Evolutionary conservation across 1,284 basidiomycete species (phyloP).

Genomic region (Irpex rosettiformis): DNA sequence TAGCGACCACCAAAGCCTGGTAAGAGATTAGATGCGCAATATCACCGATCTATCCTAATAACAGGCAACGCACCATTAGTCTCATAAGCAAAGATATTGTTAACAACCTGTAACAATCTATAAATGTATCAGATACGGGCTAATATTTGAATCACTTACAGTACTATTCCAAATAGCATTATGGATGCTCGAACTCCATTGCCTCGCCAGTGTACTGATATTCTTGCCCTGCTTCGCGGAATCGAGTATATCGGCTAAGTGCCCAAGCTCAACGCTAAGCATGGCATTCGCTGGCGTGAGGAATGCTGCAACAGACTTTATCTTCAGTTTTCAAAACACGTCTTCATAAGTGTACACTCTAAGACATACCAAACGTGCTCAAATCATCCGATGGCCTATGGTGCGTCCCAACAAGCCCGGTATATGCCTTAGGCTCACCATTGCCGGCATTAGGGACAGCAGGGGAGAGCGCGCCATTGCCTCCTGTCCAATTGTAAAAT

Average conservation of each 20-base stretch:
- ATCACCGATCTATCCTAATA: not conserved
- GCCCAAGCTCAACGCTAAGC: conserved; percentile 66
- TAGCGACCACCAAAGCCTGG: conserved; percentile 63
- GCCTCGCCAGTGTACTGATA: conserved; percentile 50
- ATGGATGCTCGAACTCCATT: conserved; percentile 57
- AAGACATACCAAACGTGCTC: conserved; percentile 54
- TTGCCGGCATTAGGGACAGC: conserved; percentile 63
- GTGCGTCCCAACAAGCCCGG: conserved; percentile 64
- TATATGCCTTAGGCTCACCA: conserved; percentile 65
- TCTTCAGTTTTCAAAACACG: not conserved
- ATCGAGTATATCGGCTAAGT: conserved; percentile 61
- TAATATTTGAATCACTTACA: conserved; percentile 31
- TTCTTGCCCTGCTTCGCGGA: conserved; percentile 42
- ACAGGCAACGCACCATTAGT: conserved; percentile 50
- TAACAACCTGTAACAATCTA: conserved; percentile 39
- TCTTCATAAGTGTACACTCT: not conserved
- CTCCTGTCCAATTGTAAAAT: conserved; percentile 79
- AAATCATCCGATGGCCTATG: conserved; percentile 77
- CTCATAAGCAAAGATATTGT: conserved; percentile 74
- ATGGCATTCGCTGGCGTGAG: conserved; percentile 77
- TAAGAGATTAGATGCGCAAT: conserved; percentile 8
- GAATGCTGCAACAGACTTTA: conserved; percentile 44
- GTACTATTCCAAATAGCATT: conserved; percentile 64
- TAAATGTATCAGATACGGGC: not conserved
- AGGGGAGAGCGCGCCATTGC: conserved; percentile 57